Percentiles rank a stretch among this genome's conserved stretches.
Conservation (phyloP, 2,329 filamentous ascomycete genomes). For the Epichloe glyceriae region DNA sequence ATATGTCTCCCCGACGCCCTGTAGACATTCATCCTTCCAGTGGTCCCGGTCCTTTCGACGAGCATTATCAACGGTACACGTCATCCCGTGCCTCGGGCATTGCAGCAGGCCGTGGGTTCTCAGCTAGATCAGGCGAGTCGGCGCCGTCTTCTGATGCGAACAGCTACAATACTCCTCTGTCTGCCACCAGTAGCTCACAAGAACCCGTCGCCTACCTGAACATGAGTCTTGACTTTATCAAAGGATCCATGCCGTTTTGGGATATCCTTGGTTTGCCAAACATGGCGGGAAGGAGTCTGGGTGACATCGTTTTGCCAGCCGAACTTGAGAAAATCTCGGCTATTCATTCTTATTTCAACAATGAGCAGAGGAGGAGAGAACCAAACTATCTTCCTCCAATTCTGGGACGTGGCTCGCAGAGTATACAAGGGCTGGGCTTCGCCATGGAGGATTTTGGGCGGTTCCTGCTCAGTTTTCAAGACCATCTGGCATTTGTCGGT, state of each 20-base stretch:
- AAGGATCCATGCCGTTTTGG: constrained; percentile 40
- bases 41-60: constrained; percentile 31
- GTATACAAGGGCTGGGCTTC: constrained; percentile 43
- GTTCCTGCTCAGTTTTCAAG: constrained; percentile 38
- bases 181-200: constrained; percentile 22
- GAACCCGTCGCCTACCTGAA: constrained; percentile 46
- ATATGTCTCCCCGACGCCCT: constrained; percentile 35
- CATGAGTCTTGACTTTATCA: constrained; percentile 44
- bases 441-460: constrained; percentile 37
- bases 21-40: constrained; percentile 37
- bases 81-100: constrained; percentile 43
- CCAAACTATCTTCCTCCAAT: constrained; percentile 54
- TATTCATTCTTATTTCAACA: constrained; percentile 39
- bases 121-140: constrained; percentile 36
- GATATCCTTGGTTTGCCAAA: constrained; percentile 39
- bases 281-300: constrained; percentile 36
- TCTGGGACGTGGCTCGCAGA: constrained; percentile 40
- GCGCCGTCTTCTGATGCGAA: constrained; percentile 12
- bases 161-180: background rate
- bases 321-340: constrained; percentile 40
- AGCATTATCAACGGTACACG: constrained; percentile 30
- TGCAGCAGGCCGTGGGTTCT: constrained; percentile 34
- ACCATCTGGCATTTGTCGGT: constrained; percentile 40
- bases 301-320: constrained; percentile 36
- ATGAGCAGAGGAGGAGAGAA: constrained; percentile 43